Percentiles rank a stretch among this genome's conserved stretches.
Conservation (phyloP, 257 asterid genomes). For the Penstemon barbatus region DNA sequence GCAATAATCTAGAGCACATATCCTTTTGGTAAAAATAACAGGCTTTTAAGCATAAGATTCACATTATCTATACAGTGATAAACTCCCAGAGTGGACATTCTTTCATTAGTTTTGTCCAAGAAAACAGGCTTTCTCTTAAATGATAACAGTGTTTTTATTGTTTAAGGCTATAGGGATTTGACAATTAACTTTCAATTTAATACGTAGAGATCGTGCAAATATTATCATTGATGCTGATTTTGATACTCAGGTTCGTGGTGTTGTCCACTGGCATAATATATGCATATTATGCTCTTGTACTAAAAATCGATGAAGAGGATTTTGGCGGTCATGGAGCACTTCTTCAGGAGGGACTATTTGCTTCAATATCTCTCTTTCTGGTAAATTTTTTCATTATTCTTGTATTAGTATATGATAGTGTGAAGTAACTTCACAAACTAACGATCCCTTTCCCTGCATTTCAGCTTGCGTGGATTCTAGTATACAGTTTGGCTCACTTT, state of each 20-base stretch:
- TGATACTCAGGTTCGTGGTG: slow-evolving; percentile 56
- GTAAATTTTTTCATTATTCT: slow-evolving; percentile 36
- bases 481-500: slow-evolving; percentile 94
- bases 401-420: neutral
- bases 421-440: slow-evolving; percentile 13
- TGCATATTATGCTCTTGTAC: slow-evolving; percentile 70
- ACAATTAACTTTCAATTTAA: neutral
- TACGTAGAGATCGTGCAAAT: neutral
- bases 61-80: too few species aligned
- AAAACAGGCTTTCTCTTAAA: neutral
- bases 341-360: slow-evolving; percentile 94
- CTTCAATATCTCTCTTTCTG: slow-evolving; percentile 86
- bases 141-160: neutral
- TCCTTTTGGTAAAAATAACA: too few species aligned
- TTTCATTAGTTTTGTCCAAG: too few species aligned
- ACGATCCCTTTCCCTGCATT: slow-evolving; percentile 9
- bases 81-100: too few species aligned
- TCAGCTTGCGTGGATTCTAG: slow-evolving; percentile 92
- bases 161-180: neutral
- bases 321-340: slow-evolving; percentile 94
- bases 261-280: slow-evolving; percentile 79
- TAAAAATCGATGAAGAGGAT: slow-evolving; percentile 91
- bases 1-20: too few species aligned
- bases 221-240: slow-evolving; percentile 15
- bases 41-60: too few species aligned